Conservation (phyloP, 2,329 filamentous ascomycete genomes). For the Claviceps arundinis region DNA sequence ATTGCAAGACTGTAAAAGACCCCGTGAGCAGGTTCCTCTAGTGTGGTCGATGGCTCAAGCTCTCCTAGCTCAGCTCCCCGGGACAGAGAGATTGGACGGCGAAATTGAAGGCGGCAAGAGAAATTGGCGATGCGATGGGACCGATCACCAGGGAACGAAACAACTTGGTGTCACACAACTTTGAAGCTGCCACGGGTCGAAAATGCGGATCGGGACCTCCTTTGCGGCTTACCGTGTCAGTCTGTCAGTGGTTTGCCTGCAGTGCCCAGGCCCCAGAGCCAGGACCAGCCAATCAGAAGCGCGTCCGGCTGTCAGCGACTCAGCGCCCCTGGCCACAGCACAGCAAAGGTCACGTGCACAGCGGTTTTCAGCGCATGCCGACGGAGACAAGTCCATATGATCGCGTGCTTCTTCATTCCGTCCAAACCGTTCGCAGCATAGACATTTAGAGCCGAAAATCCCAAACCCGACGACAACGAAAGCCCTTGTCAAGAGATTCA, state of each 20-base stretch:
- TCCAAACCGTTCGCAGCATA: background rate
- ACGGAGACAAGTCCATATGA: too few species aligned
- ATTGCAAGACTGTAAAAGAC: background rate
- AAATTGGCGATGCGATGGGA: background rate
- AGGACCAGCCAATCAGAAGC: background rate
- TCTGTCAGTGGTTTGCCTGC: background rate
- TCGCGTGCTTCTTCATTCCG: too few species aligned
- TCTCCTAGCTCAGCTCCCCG: background rate
- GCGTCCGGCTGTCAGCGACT: background rate
- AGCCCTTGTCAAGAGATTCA: background rate
- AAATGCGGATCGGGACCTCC: constrained; percentile 5
- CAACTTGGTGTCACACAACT: background rate
- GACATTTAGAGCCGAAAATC: background rate
- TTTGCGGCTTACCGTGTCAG: background rate
- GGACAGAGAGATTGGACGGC: too few species aligned
- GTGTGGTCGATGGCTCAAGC: background rate
- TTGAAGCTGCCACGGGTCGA: constrained; percentile 40
- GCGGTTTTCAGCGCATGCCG: background rate
- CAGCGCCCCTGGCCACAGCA: background rate
- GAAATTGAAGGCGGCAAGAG: background rate
- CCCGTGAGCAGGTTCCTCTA: background rate
- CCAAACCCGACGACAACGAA: background rate
- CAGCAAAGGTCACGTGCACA: constrained; percentile 12
- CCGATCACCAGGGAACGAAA: background rate
- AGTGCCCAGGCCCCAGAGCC: too few species aligned